Conservation (phyloP, 2,329 filamentous ascomycete genomes). For the Nemania abortiva region DNA sequence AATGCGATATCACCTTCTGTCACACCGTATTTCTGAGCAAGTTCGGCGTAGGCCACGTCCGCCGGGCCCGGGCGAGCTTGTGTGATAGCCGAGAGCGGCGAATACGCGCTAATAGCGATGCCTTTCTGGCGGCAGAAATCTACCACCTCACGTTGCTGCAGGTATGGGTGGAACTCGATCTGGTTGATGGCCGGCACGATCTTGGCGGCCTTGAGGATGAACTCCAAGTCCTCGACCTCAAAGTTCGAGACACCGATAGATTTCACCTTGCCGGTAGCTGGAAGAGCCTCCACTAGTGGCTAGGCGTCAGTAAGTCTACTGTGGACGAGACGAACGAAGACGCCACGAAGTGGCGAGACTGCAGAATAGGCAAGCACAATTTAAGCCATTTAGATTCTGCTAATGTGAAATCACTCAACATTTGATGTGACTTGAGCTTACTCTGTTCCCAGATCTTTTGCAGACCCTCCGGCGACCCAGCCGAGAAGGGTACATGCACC, state of each 20-base stretch:
- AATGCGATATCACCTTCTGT: constrained; percentile 67
- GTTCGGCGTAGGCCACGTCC: constrained; percentile 61
- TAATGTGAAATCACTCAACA: background rate
- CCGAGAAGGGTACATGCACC: constrained; percentile 70
- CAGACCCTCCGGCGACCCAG: constrained; percentile 65
- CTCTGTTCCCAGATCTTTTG: constrained; percentile 67
- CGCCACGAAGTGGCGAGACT: background rate
- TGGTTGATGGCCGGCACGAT: constrained; percentile 79
- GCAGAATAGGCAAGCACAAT: background rate
- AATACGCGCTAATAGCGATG: constrained; percentile 69
- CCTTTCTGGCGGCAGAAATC: constrained; percentile 67
- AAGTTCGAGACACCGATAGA: constrained; percentile 87
- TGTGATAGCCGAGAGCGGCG: constrained; percentile 61
- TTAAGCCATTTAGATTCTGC: background rate
- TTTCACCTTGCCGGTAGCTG: constrained; percentile 72
- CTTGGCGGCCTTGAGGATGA: constrained; percentile 68
- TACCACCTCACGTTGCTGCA: constrained; percentile 70
- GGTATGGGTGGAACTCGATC: constrained; percentile 83
- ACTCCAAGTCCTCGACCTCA: constrained; percentile 66
- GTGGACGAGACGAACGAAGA: background rate
- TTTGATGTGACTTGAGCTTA: background rate
- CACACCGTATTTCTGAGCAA: constrained; percentile 71
- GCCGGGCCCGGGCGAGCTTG: constrained; percentile 66
- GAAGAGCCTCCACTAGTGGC: constrained; percentile 70
- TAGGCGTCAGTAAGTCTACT: background rate